Percentiles rank a stretch among this genome's conserved stretches.
phyloP scores from a whole-genome alignment of 2,329 filamentous ascomycete species.

The Phaeosphaeriaceae sp. region DNA sequence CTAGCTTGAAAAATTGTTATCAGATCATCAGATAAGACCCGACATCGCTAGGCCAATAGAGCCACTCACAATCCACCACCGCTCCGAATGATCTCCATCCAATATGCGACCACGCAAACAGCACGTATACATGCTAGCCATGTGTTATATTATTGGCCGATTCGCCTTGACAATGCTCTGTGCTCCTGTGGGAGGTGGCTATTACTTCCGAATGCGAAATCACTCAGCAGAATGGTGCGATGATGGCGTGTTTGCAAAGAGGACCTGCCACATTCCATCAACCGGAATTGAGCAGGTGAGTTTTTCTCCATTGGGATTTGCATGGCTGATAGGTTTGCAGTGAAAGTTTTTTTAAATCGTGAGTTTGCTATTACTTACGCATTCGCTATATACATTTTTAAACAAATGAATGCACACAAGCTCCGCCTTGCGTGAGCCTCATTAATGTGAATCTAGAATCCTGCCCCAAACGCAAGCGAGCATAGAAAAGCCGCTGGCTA shows the following conservation, averaged over 20 bases:
- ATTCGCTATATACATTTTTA: neutral
- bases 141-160: neutral
- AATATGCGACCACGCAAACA: constrained; percentile 6
- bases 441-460: neutral
- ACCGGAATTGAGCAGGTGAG: too few species aligned
- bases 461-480: neutral
- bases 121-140: neutral
- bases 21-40: constrained; percentile 26
- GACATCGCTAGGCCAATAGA: constrained; percentile 4
- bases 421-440: neutral
- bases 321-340: too few species aligned
- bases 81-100: constrained; percentile 23
- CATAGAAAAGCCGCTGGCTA: neutral
- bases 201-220: too few species aligned
- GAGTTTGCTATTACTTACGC: neutral
- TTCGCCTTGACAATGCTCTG: neutral
- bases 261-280: too few species aligned
- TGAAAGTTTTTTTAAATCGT: too few species aligned
- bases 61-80: constrained; percentile 8
- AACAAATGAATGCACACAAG: neutral
- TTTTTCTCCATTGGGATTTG: too few species aligned
- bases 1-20: constrained; percentile 12
- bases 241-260: too few species aligned
- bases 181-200: neutral
- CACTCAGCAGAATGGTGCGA: too few species aligned